Base-by-base conservation (phyloP, 768 basidiomycete species). In the Leccinellum albellum region DNA sequence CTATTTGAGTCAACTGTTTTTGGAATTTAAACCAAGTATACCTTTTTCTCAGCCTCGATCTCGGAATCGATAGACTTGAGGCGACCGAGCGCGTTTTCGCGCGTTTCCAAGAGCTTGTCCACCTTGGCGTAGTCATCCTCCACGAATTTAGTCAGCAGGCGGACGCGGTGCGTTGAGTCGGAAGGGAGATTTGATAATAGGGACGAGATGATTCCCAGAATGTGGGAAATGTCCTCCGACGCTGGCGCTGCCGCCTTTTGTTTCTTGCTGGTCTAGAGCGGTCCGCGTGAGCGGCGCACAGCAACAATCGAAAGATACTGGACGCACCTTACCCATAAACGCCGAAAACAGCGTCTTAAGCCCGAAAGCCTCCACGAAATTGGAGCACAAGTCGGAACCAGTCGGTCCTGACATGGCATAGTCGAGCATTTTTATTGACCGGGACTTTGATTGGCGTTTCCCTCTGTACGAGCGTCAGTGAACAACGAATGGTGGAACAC, bases 91-190 rank as follows among this genome's bases (percentile, higher is more conserved):
- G 91, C 85, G 37, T 76, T 78, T 57, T 94, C 92, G 50, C 95
- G 78, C 61, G 94, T 82, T 66, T 98, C 96, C 24, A 97, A 74
- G 29, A 99, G 76, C 64, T 95, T 91, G 70, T 98, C 97, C 8
- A 91, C 85, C 70, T 99, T 98, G 69, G 95, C 94, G 66, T 97
- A 99, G 52, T 88, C 84, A 26, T 75, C 80, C 71, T 98, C 96
- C 14, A 97, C 93, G 64, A 98, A 99, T 73, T 99, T 99, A 6
- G 92, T 79, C 15, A 99, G 75, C 17, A 98, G 75, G 13, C 97
- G 86, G 53, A 90, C 84, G 17, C 92, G 85, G 28, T 82, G 78
- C 0, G 85, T 79, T 6, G 94, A 90, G 54, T 95, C 94, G 2
- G 94, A 94, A 5, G 87, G 80, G 9, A 98, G 83, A 63, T 91